Percentiles rank a stretch among this genome's conserved stretches.
Conservation (phyloP, 2,329 filamentous ascomycete genomes). For the Stachybotrys echinatus region DNA sequence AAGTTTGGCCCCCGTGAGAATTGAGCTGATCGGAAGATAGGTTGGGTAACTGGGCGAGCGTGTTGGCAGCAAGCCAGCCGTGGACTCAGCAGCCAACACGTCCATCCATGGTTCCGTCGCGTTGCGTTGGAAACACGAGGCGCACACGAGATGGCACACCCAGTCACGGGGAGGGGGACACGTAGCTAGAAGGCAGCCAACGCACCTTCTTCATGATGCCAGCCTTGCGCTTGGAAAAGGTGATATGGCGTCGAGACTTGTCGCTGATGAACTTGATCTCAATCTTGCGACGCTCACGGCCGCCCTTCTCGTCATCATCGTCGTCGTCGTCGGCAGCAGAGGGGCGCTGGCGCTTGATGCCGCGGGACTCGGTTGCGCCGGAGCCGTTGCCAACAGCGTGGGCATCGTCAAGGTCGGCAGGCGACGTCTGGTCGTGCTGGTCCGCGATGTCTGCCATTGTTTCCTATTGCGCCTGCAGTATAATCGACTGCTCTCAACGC, state of each 20-base stretch:
- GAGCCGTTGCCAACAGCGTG: constrained; percentile 71
- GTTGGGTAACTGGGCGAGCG: not conserved
- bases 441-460: constrained; percentile 75
- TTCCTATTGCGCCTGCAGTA: constrained; percentile 1
- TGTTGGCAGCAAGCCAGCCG: not conserved
- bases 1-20: constrained; percentile 1
- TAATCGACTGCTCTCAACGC: constrained; percentile 13
- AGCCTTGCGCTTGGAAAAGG: constrained; percentile 98
- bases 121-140: not conserved
- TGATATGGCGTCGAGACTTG: constrained; percentile 98
- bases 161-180: not conserved
- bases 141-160: not conserved
- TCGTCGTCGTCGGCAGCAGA: constrained; percentile 88
- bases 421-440: constrained; percentile 71
- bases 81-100: too few species aligned
- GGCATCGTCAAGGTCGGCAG: constrained; percentile 67
- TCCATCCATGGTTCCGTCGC: too few species aligned
- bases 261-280: constrained; percentile 99
- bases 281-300: constrained; percentile 97
- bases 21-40: not conserved
- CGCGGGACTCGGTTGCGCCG: constrained; percentile 64
- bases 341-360: constrained; percentile 83
- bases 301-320: constrained; percentile 95
- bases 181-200: constrained; percentile 11
- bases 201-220: constrained; percentile 99